Conservation (phyloP, 331 rosid species). For the Prunus yedoensis region DNA sequence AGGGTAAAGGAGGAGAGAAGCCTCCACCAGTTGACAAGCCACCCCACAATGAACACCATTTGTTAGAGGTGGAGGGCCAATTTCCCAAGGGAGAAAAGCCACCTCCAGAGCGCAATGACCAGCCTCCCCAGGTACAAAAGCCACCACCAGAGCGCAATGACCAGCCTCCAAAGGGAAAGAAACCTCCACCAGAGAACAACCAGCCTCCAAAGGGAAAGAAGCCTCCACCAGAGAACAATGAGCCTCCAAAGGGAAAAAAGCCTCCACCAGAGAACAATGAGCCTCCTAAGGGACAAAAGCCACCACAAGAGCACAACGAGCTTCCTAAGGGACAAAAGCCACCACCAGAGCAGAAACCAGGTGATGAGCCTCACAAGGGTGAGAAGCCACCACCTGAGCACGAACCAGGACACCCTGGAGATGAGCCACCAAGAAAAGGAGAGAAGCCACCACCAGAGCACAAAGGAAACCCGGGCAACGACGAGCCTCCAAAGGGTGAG, state of each 20-base stretch:
- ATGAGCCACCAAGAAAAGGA: background rate
- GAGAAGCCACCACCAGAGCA: too few relatives aligned
- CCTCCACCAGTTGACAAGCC: conserved; percentile 25
- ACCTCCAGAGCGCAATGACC: background rate
- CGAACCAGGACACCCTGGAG: conserved; percentile 3
- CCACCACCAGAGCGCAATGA: conserved; percentile 2
- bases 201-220: conserved; percentile 15
- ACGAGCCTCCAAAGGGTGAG: background rate
- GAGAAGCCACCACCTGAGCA: conserved; percentile 6
- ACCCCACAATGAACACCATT: conserved; percentile 6
- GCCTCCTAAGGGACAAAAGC: background rate
- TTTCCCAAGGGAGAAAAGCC: background rate
- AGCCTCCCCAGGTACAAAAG: background rate
- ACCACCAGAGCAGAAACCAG: conserved; percentile 15
- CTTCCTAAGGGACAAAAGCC: background rate
- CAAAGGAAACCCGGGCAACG: background rate
- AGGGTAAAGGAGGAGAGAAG: conserved; percentile 6
- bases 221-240: background rate
- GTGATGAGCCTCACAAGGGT: background rate
- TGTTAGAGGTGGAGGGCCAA: background rate
- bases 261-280: conserved; percentile 18
- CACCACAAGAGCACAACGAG: conserved; percentile 17
- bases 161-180: background rate
- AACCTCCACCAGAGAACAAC: background rate
- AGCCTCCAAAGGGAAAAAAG: conserved; percentile 19